A percentile compares a stretch with the other conserved stretches of the same genome.
Conservation (phyloP, 208 protist species). For the Trypanosoma vivax region DNA sequence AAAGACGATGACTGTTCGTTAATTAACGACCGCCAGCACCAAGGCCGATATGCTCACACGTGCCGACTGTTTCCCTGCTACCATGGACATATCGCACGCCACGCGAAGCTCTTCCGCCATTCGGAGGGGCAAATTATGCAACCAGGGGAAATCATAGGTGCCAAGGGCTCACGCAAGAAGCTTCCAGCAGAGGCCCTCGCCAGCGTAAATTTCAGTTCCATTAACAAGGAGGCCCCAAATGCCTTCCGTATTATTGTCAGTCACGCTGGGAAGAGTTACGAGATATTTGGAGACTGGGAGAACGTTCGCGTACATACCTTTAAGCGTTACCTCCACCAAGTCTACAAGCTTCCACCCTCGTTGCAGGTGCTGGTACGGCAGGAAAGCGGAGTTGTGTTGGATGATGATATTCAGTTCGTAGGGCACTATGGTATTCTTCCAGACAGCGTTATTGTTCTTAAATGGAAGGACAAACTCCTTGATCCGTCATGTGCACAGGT, state of each 20-base stretch:
- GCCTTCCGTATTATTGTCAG: constrained; percentile 82
- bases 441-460: constrained; percentile 61
- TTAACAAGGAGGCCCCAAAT: constrained; percentile 71
- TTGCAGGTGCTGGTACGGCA: constrained; percentile 53
- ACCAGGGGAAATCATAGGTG: constrained; percentile 26
- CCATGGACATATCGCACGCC: constrained; percentile 65
- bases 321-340: constrained; percentile 83
- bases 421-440: constrained; percentile 60
- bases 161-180: constrained; percentile 22
- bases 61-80: constrained; percentile 85
- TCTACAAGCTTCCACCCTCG: constrained; percentile 66
- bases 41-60: constrained; percentile 76
- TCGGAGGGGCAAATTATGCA: constrained; percentile 52
- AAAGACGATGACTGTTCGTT: constrained; percentile 59
- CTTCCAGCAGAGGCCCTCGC: constrained; percentile 53
- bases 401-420: constrained; percentile 75
- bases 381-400: constrained; percentile 46
- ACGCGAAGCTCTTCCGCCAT: constrained; percentile 81
- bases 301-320: constrained; percentile 81
- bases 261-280: constrained; percentile 66
- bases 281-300: constrained; percentile 83
- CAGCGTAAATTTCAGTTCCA: constrained; percentile 79
- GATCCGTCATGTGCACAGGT: constrained; percentile 55
- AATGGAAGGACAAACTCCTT: constrained; percentile 25
- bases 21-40: constrained; percentile 82